A percentile compares a stretch with the other conserved stretches of the same genome.
Conservation (phyloP, 441 rosid genomes). For the Eutrema salsugineum region DNA sequence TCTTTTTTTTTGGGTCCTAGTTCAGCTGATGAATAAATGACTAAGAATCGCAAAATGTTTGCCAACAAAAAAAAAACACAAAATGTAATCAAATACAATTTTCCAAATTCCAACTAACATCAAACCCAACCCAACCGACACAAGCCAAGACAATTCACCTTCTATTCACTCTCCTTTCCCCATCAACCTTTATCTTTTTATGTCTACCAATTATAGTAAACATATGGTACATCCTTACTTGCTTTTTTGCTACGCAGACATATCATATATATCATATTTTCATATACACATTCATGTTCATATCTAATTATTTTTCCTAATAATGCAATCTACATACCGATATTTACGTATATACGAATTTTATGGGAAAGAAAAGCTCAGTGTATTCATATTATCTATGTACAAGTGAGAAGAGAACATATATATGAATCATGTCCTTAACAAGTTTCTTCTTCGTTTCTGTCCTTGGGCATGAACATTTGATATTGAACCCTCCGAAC, state of each 20-base stretch:
- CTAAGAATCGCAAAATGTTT: conserved; percentile 8
- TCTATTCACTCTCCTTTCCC: conserved; percentile 21
- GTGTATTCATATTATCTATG: conserved; percentile 27
- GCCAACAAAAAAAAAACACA: too few relatives aligned
- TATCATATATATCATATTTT: conserved; percentile 11
- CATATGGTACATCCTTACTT: conserved; percentile 20
- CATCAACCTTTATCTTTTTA: conserved; percentile 26
- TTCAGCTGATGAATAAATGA: neutral
- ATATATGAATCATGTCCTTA: conserved; percentile 2
- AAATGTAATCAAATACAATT: conserved; percentile 10
- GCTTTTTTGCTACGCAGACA: conserved; percentile 30
- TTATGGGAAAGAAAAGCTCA: conserved; percentile 3
- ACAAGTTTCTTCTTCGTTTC: conserved; percentile 3
- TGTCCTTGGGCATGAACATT: conserved; percentile 15
- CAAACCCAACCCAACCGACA: conserved; percentile 30
- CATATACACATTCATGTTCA: conserved; percentile 11
- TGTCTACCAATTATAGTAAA: conserved; percentile 28
- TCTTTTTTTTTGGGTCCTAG: neutral
- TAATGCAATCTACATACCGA: conserved; percentile 10
- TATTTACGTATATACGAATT: neutral
- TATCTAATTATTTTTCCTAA: neutral
- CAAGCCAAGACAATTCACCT: conserved; percentile 24
- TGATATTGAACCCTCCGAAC: conserved; percentile 11
- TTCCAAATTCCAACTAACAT: conserved; percentile 16
- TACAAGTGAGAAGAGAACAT: conserved; percentile 20